phyloP scores from a whole-genome alignment of 2,329 filamentous ascomycete species.

The Sphaerulina vaccinii region DNA sequence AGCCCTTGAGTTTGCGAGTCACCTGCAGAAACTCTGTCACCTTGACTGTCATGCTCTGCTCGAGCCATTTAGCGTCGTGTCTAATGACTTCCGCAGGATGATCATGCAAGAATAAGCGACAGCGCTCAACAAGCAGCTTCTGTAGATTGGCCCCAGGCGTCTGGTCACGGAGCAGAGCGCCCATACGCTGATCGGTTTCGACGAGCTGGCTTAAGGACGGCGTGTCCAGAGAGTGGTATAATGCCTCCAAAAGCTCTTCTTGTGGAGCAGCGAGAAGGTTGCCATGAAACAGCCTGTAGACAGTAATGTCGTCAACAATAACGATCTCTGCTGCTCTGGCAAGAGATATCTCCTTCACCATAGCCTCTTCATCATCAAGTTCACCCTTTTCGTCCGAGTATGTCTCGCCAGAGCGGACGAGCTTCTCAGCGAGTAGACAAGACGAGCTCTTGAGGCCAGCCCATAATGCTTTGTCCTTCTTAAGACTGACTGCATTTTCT shows the following conservation, averaged over 20 bases:
- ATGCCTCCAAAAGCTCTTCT: constrained; percentile 79
- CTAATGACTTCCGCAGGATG: constrained; percentile 75
- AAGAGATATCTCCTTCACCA: constrained; percentile 75
- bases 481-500: constrained; percentile 67
- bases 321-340: constrained; percentile 70
- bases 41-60: constrained; percentile 76
- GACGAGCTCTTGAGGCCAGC: constrained; percentile 70
- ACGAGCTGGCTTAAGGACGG: constrained; percentile 73
- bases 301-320: constrained; percentile 83
- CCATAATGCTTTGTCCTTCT: constrained; percentile 76
- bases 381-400: constrained; percentile 40
- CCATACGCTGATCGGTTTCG: constrained; percentile 73
- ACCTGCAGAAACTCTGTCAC: constrained; percentile 77
- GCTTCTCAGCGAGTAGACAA: constrained; percentile 81
- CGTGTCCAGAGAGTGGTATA: constrained; percentile 80
- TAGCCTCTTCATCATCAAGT: constrained; percentile 47
- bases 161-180: constrained; percentile 65
- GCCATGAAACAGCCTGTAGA: constrained; percentile 84
- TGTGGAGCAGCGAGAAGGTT: constrained; percentile 82
- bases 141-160: constrained; percentile 66
- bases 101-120: constrained; percentile 85
- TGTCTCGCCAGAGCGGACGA: constrained; percentile 61
- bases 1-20: constrained; percentile 70
- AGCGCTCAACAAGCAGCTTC: constrained; percentile 81
- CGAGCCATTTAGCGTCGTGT: constrained; percentile 86